Percentiles rank a stretch among this genome's conserved stretches.
These are phyloP conservation scores for Chaetomiaceae sp. DNA, from an alignment of 2,329 filamentous ascomycete species.

Conservation along the genomic window DNA sequence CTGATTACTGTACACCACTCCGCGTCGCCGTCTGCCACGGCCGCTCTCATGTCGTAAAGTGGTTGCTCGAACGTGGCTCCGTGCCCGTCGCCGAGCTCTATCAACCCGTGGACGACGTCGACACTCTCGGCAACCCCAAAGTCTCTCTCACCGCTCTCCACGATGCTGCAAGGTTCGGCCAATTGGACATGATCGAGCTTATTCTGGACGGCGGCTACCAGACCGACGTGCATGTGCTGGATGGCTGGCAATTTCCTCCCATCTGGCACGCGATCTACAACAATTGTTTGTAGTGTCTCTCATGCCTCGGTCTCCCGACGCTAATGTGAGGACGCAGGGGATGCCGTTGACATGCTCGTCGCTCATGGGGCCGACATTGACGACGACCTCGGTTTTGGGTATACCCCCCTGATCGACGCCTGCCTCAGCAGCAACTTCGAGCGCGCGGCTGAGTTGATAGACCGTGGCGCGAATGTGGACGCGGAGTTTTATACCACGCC, in stretches of 20 bases:
- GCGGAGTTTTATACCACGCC: not conserved
- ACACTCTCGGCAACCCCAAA: too few relatives aligned
- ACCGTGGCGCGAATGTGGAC: constrained; percentile 8
- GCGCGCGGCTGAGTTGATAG: constrained; percentile 1
- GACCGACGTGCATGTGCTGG: constrained; percentile 6
- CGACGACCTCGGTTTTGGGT: constrained; percentile 13
- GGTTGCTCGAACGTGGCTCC: constrained; percentile 6
- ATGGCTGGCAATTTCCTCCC: not conserved
- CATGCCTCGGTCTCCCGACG: not conserved
- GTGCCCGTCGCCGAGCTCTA: not conserved
- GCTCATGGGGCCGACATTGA: constrained; percentile 12
- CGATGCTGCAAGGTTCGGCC: constrained; percentile 8
- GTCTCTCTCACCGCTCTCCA: constrained; percentile 6
- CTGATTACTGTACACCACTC: not conserved
- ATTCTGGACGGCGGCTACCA: constrained; percentile 13
- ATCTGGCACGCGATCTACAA: constrained; percentile 15
- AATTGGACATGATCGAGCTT: constrained; percentile 7
- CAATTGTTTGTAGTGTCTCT: constrained; percentile 5
- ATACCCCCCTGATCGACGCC: constrained; percentile 9
- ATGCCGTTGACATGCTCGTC: constrained; percentile 7
- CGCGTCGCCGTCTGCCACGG: constrained; percentile 9
- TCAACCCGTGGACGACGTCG: too few relatives aligned
- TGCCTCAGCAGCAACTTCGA: not conserved
- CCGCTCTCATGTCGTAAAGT: not conserved
- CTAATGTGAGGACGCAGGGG: not conserved